phyloP scores from a whole-genome alignment of 495 filamentous ascomycete species.

The Penicillium ochrochloron region DNA sequence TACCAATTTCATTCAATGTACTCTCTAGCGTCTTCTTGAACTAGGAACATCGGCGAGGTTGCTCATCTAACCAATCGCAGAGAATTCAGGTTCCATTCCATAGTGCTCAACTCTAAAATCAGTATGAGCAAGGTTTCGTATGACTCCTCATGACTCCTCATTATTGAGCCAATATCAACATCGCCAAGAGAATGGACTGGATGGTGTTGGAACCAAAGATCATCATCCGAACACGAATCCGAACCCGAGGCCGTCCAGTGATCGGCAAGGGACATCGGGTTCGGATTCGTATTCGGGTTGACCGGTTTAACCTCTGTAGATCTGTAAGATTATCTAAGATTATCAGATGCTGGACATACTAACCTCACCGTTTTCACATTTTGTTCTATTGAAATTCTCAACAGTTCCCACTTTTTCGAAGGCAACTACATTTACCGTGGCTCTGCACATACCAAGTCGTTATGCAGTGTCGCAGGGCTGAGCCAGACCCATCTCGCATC shows the following conservation, averaged over 20 bases:
- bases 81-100: not conserved
- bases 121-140: no score
- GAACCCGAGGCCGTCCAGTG: not conserved
- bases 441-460: not conserved
- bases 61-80: not conserved
- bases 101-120: not conserved
- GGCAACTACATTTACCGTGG: not conserved
- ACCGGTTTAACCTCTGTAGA: not conserved
- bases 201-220: not conserved
- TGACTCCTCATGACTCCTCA: not conserved
- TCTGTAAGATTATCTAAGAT: no score
- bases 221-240: slow-evolving; percentile 3
- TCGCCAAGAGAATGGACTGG: not conserved
- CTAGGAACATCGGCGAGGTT: not conserved
- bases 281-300: slow-evolving; percentile 8
- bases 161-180: not conserved
- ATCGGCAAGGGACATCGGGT: not conserved
- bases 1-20: slow-evolving; percentile 32
- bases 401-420: not conserved
- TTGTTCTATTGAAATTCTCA: not conserved
- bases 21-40: not conserved
- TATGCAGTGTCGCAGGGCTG: not conserved
- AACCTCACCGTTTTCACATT: not conserved
- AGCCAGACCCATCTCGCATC: not conserved
- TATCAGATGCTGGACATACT: not conserved